Base-by-base conservation (phyloP, 2,329 filamentous ascomycete genomes). In the Arthroderma sp. region DNA sequence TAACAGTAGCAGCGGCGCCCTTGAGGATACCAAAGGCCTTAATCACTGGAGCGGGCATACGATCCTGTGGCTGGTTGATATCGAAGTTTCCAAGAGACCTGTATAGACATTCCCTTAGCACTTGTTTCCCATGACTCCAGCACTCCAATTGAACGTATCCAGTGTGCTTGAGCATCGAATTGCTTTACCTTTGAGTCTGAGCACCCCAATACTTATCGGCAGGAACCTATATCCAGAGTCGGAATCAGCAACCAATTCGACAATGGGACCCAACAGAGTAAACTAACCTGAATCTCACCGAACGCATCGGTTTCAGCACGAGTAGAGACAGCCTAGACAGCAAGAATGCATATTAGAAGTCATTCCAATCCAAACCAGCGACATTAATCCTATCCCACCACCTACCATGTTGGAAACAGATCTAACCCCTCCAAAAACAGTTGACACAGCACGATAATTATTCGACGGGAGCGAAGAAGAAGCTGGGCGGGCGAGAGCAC, bases 21-120 rank as follows among this genome's bases (percentile, higher is more conserved):
- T 98, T 98, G 53, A 98, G 75, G 58, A 96, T 93, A 62, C 91
- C 91, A 64, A 98, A 95, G 5, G 91, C 91, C 67, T 80, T 82
- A 60, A 96, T 74, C 56, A 98, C 83, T 38, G 88, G 84, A 53
- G 86, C 81, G 40, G 91, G 91, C 88, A 96, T 96, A 64, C 91
- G 87, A 65, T 98, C 91, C 70, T 94, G 86, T 49, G 91, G 91
- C 75, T 96, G 91, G 72, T 96, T 96, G 79, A 98, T 96, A 67
- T 83, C 83, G 77, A 98, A 98, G 75, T 98, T 98, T 67, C 84
- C 82, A 64, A 96, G 77, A 43, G 89, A 96, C 55, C 70, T 72
- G 47, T 51, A 39, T 10, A 30, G 36, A 22, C 22, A 27, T 32
- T 42, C 11, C 29, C 15, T 29, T 41, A 41, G 15, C 2, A 8